These are phyloP conservation scores for Phytophthora cryptogea DNA, from an alignment of 352 stramenopile genomes.

Conservation along the genomic window DNA sequence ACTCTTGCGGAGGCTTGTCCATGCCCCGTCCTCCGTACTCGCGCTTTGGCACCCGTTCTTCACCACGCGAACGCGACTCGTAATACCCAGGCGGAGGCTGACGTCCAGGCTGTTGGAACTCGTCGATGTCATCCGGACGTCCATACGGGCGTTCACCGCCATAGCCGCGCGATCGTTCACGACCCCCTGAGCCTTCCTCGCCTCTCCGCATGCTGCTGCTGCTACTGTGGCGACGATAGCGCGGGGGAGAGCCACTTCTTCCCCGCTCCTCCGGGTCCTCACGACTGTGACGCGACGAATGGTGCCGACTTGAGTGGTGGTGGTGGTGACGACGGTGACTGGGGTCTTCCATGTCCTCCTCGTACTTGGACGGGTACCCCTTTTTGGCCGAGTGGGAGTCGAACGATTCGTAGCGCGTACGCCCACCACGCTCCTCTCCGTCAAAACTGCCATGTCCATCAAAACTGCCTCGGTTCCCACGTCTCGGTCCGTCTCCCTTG, in stretches of 20 bases:
- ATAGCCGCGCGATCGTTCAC: constrained; percentile 30
- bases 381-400: constrained; percentile 24
- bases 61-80: constrained; percentile 21
- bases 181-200: constrained; percentile 18
- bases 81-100: constrained; percentile 21
- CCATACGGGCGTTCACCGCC: constrained; percentile 19
- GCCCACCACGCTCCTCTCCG: constrained; percentile 18
- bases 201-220: constrained; percentile 35
- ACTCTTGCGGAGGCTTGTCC: constrained; percentile 29
- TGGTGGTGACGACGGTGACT: constrained; percentile 25
- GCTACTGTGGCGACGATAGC: constrained; percentile 26
- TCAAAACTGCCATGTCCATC: constrained; percentile 23
- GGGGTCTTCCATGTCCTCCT: constrained; percentile 29
- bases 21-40: constrained; percentile 27
- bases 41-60: constrained; percentile 25
- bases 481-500: constrained; percentile 30
- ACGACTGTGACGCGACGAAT: constrained; percentile 37
- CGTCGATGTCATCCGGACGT: constrained; percentile 20
- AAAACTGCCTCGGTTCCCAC: constrained; percentile 21
- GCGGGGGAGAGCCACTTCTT: constrained; percentile 30
- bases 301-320: constrained; percentile 31
- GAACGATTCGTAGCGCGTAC: constrained; percentile 27
- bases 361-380: constrained; percentile 15
- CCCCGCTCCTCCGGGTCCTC: constrained; percentile 25
- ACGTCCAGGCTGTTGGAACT: constrained; percentile 24